These are phyloP conservation scores for Eryngium alpinum DNA, from an alignment of 140 eudicot genomes.

Conservation along the genomic window DNA sequence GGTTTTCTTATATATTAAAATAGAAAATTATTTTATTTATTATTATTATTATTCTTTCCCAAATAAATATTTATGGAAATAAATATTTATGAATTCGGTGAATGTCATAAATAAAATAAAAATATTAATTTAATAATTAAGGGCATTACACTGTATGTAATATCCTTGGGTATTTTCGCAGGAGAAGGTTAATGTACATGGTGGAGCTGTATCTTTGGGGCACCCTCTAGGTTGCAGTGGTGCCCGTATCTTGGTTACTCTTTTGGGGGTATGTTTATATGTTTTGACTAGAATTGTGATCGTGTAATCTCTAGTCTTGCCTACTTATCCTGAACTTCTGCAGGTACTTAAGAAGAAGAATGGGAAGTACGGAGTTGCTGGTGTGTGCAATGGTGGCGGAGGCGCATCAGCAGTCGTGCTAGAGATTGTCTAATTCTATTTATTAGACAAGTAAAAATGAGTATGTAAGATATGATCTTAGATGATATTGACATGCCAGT, in stretches of 20 bases:
- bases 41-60: too few species aligned
- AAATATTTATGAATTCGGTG: too few species aligned
- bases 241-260: conserved; percentile 90
- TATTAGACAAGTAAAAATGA: neutral
- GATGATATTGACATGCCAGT: neutral
- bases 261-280: conserved; percentile 68
- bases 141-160: conserved; percentile 3
- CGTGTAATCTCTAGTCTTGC: neutral
- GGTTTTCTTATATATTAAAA: too few species aligned
- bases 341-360: conserved; percentile 83
- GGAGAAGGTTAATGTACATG: conserved; percentile 89
- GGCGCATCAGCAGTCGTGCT: conserved; percentile 95
- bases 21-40: too few species aligned
- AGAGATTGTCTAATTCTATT: conserved; percentile 53
- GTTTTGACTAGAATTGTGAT: neutral
- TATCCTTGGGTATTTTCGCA: conserved; percentile 28
- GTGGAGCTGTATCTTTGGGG: conserved; percentile 96
- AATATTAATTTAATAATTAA: too few species aligned
- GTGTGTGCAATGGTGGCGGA: conserved; percentile 99
- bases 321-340: conserved; percentile 4
- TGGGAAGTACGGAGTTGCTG: conserved; percentile 88
- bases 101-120: too few species aligned
- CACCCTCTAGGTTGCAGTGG: conserved; percentile 99
- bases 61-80: too few species aligned
- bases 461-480: neutral